phyloP scores from a whole-genome alignment of 139 green algal genomes.

The Raphidocelis subcapitata region DNA sequence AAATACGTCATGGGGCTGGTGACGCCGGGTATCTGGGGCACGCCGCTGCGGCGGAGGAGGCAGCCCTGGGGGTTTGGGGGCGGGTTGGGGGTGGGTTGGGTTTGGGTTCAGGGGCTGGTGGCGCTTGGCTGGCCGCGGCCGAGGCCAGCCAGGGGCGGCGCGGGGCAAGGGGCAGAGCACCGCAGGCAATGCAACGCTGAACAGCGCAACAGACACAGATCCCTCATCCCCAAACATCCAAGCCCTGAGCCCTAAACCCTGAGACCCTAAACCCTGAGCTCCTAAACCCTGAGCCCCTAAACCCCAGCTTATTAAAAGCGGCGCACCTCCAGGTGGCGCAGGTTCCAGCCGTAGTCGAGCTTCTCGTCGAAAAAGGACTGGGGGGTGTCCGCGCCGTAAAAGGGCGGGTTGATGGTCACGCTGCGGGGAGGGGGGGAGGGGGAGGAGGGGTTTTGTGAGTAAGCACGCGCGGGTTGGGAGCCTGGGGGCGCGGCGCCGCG shows the following conservation, averaged over 20 bases:
- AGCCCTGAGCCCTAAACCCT: too few relatives aligned
- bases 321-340: slow-evolving; percentile 44
- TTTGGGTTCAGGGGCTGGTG: too few relatives aligned
- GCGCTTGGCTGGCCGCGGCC: too few relatives aligned
- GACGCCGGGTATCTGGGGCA: slow-evolving; percentile 52
- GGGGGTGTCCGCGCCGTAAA: slow-evolving; percentile 69
- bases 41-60: slow-evolving; percentile 39
- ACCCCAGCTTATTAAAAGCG: slow-evolving; percentile 5
- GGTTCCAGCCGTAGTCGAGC: slow-evolving; percentile 70
- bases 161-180: too few relatives aligned
- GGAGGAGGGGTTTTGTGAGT: neutral
- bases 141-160: too few relatives aligned
- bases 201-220: too few relatives aligned
- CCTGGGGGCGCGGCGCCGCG: too few relatives aligned
- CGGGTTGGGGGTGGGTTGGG: too few relatives aligned
- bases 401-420: slow-evolving; percentile 57
- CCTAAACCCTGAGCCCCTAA: neutral
- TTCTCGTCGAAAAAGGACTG: slow-evolving; percentile 65
- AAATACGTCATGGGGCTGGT: slow-evolving; percentile 80
- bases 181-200: too few relatives aligned
- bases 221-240: too few relatives aligned
- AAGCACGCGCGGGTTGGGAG: neutral
- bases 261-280: too few relatives aligned
- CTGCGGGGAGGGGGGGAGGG: neutral
- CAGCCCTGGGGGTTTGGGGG: neutral